Conservation (phyloP, 306 rosid species). For the Malus asiatica region DNA sequence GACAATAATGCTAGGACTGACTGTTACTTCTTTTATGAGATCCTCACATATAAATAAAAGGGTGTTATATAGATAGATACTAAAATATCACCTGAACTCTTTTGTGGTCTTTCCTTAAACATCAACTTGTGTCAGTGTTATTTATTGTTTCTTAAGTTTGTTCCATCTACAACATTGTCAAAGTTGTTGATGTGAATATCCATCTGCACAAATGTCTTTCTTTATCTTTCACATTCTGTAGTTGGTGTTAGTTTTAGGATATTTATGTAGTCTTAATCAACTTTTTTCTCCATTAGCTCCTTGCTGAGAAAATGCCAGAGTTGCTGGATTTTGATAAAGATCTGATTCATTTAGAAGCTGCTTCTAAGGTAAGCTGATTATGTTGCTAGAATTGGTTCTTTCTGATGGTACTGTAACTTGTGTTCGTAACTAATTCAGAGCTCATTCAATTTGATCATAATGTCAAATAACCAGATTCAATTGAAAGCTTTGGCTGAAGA, state of each 20-base stretch:
- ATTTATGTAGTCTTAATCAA: slow-evolving; percentile 12
- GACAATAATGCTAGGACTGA: neutral
- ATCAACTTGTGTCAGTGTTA: neutral
- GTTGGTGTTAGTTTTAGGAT: slow-evolving; percentile 1
- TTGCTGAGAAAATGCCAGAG: slow-evolving; percentile 92
- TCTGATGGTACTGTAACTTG: neutral
- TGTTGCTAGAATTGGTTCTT: slow-evolving; percentile 15
- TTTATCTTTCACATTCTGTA: neutral
- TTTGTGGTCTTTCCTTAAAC: neutral
- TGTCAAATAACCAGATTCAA: slow-evolving; percentile 61
- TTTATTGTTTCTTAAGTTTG: neutral
- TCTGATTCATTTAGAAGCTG: slow-evolving; percentile 88
- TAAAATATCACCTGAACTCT: neutral
- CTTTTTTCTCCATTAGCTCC: slow-evolving; percentile 46
- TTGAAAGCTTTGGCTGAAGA: slow-evolving; percentile 97
- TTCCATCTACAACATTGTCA: neutral
- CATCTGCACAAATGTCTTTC: neutral
- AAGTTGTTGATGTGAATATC: neutral
- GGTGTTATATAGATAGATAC: neutral
- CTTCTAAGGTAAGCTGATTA: slow-evolving; percentile 70
- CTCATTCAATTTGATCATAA: slow-evolving; percentile 1
- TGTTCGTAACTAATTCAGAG: neutral
- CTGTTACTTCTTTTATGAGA: neutral
- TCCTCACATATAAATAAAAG: neutral
- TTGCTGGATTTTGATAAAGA: slow-evolving; percentile 89